A percentile compares a stretch with the other conserved stretches of the same genome.
Evolutionary conservation across 2,329 filamentous ascomycete genomes (phyloP).

Genomic region (Cadophora malorum): DNA sequence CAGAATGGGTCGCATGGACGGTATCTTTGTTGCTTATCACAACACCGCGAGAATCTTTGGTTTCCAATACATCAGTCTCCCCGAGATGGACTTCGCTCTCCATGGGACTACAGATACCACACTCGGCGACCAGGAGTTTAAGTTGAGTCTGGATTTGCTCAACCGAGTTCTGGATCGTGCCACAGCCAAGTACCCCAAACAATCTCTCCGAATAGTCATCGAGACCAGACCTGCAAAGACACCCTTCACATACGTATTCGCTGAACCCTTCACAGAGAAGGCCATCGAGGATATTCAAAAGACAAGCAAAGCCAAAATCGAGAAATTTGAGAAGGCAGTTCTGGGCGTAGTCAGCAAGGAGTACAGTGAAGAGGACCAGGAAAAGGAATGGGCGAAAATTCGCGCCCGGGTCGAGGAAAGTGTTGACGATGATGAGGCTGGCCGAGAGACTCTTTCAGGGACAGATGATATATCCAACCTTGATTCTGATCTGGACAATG

Average conservation of each 20-base stretch:
- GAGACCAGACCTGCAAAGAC: conserved; percentile 68
- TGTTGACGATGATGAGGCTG: conserved; percentile 42
- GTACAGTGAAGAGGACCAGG: conserved; percentile 35
- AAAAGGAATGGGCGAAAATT: conserved; percentile 43
- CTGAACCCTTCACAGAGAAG: conserved; percentile 78
- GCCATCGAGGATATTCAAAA: conserved; percentile 78
- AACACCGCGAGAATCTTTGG: conserved; percentile 96
- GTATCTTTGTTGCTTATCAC: conserved; percentile 96
- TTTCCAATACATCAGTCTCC: conserved; percentile 89
- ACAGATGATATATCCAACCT: conserved; percentile 17
- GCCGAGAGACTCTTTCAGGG: conserved; percentile 28
- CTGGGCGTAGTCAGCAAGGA: conserved; percentile 53
- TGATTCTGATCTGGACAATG: conserved; percentile 13
- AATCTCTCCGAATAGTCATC: conserved; percentile 80
- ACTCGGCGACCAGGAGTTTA: conserved; percentile 86
- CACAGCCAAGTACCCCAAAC: conserved; percentile 74
- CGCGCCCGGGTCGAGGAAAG: conserved; percentile 45
- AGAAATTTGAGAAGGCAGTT: conserved; percentile 71
- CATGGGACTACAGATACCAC: conserved; percentile 73
- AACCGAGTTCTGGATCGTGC: conserved; percentile 81
- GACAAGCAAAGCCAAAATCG: conserved; percentile 66
- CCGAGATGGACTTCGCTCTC: conserved; percentile 89
- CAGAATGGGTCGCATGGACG: conserved; percentile 97
- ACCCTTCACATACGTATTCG: conserved; percentile 87
- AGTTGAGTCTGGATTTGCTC: conserved; percentile 76